These are phyloP conservation scores for Trichothecium sympodiale DNA, from an alignment of 2,329 filamentous ascomycete species.

Conservation along the genomic window DNA sequence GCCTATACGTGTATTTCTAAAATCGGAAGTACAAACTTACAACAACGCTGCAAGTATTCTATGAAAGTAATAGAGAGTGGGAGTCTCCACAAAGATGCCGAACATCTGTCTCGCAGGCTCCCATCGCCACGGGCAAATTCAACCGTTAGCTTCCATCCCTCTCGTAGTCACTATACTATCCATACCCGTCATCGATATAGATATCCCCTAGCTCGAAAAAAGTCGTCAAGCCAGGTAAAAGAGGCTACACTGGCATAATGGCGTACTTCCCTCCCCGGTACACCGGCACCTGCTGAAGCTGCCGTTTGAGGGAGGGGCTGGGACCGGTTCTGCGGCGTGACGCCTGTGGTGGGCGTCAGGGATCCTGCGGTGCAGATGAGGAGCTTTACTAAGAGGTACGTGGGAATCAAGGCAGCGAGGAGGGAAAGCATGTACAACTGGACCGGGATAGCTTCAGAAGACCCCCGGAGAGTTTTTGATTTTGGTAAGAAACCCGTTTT, in stretches of 20 bases:
- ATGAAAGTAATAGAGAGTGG: too few relatives aligned
- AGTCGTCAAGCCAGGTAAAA: slow-evolving; percentile 88
- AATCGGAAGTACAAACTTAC: too few relatives aligned
- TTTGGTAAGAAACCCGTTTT: too few relatives aligned
- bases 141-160: slow-evolving; percentile 85
- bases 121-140: slow-evolving; percentile 95
- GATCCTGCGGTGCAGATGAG: slow-evolving; percentile 76
- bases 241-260: slow-evolving; percentile 74
- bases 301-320: slow-evolving; percentile 80
- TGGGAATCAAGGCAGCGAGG: slow-evolving; percentile 69
- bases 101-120: slow-evolving; percentile 92
- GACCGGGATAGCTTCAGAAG: too few relatives aligned
- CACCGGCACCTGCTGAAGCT: slow-evolving; percentile 77
- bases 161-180: slow-evolving; percentile 67
- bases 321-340: slow-evolving; percentile 74
- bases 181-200: slow-evolving; percentile 87
- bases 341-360: slow-evolving; percentile 75
- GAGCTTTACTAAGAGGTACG: slow-evolving; percentile 78
- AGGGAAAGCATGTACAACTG: too few relatives aligned
- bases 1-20: too few relatives aligned
- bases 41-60: too few relatives aligned
- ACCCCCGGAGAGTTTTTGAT: too few relatives aligned
- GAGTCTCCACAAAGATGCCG: too few relatives aligned
- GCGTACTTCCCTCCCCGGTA: slow-evolving; percentile 62
- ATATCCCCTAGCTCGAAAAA: slow-evolving; percentile 79